A percentile compares a stretch with the other conserved stretches of the same genome.
Conservation (phyloP, 2,329 filamentous ascomycete species). For the Aspergillus sp. region DNA sequence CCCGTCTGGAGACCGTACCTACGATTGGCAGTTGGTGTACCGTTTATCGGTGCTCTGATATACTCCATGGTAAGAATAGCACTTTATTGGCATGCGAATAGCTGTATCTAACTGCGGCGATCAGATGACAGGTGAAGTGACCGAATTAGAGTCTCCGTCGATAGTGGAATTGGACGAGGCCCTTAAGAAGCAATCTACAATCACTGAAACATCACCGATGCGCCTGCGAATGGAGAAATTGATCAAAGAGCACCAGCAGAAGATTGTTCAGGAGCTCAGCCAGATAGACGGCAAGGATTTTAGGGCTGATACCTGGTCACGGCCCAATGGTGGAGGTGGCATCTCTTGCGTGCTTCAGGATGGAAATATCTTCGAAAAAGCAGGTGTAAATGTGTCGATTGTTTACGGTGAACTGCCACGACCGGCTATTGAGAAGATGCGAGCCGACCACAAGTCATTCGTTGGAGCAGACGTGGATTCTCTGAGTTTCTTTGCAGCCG, state of each 20-base stretch:
- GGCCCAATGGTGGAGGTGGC: slow-evolving; percentile 83
- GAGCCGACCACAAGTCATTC: slow-evolving; percentile 87
- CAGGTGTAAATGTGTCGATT: slow-evolving; percentile 87
- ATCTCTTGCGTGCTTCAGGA: slow-evolving; percentile 94
- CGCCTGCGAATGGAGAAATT: slow-evolving; percentile 95
- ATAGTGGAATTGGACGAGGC: slow-evolving; percentile 81
- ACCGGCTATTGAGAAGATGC: slow-evolving; percentile 85
- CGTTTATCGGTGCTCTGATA: slow-evolving; percentile 43
- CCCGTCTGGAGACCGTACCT: slow-evolving; percentile 42
- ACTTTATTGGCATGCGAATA: background rate
- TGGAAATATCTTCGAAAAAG: slow-evolving; percentile 96
- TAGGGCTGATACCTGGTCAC: slow-evolving; percentile 75
- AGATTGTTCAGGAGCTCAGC: slow-evolving; percentile 78
- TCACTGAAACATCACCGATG: slow-evolving; percentile 81
- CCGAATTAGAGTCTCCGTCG: slow-evolving; percentile 44
- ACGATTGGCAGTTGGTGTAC: slow-evolving; percentile 43
- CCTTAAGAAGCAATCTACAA: slow-evolving; percentile 67
- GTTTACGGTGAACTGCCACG: slow-evolving; percentile 89
- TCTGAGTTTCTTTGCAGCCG: slow-evolving; percentile 91
- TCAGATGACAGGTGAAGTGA: slow-evolving; percentile 33
- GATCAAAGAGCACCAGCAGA: slow-evolving; percentile 84
- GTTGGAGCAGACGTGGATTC: slow-evolving; percentile 68
- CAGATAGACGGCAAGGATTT: slow-evolving; percentile 78
- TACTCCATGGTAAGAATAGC: slow-evolving; percentile 45
- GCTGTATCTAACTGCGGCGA: background rate